Percentiles rank a stretch among this genome's conserved stretches.
Conservation (phyloP, 176 grass and related monocot genomes). For the Musa beccarii region DNA sequence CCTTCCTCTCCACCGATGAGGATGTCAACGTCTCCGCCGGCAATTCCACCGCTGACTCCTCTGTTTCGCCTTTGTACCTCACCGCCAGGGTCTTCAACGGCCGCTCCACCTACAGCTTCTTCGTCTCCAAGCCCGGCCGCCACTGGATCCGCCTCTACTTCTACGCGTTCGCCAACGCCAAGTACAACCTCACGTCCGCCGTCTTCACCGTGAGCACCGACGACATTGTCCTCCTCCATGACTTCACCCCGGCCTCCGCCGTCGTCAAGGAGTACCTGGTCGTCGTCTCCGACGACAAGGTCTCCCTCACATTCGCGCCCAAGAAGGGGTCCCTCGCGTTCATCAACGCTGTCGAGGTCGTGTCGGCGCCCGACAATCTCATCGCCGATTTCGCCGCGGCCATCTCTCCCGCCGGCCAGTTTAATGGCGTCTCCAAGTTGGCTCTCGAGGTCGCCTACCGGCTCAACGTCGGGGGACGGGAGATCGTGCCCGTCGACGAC, state of each 20-base stretch:
- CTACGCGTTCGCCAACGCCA: conserved; percentile 45
- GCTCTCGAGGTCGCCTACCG: conserved; percentile 72
- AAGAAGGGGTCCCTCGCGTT: conserved; percentile 66
- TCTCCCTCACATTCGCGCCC: conserved; percentile 63
- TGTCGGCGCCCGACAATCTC: conserved; percentile 53
- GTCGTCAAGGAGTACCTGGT: conserved; percentile 70
- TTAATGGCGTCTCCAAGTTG: conserved; percentile 48
- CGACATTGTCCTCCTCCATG: conserved; percentile 76
- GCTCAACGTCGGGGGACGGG: conserved; percentile 62
- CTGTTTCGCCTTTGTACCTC: conserved; percentile 44
- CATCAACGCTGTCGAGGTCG: conserved; percentile 82
- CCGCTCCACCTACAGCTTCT: conserved; percentile 76
- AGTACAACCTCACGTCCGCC: conserved; percentile 74
- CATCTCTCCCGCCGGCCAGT: conserved; percentile 24
- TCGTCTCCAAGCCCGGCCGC: conserved; percentile 59
- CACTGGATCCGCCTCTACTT: conserved; percentile 88
- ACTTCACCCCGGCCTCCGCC: conserved; percentile 59
- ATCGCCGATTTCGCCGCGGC: conserved; percentile 50
- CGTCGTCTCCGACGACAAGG: conserved; percentile 30
- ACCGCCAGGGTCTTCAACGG: conserved; percentile 69
- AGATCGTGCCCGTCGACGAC: conserved; percentile 54
- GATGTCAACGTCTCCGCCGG: conserved; percentile 63
- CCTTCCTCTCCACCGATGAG: conserved; percentile 59
- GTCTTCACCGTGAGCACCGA: conserved; percentile 64
- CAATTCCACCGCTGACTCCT: conserved; percentile 17